These are phyloP conservation scores for Amanita jacksonii DNA, from an alignment of 768 basidiomycete species.

Conservation along the genomic window DNA sequence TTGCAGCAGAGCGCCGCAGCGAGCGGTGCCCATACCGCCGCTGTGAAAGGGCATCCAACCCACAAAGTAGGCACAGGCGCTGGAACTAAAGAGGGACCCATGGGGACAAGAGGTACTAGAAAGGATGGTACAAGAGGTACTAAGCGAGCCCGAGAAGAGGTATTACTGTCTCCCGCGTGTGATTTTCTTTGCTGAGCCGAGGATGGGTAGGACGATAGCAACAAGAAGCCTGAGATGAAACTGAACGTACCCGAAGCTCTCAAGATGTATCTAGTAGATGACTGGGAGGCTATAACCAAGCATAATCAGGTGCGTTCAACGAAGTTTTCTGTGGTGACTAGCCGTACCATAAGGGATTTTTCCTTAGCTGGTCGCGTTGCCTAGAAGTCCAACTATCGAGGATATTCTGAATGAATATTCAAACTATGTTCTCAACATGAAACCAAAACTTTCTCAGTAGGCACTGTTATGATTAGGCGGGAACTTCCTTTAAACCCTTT, in stretches of 20 bases:
- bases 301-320: slow-evolving; percentile 60
- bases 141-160: slow-evolving; percentile 70
- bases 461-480: slow-evolving; percentile 11
- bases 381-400: slow-evolving; percentile 69
- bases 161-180: slow-evolving; percentile 16
- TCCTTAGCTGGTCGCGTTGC: slow-evolving; percentile 70
- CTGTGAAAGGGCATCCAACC: slow-evolving; percentile 7
- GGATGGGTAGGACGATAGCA: slow-evolving; percentile 53
- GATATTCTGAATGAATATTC: slow-evolving; percentile 75
- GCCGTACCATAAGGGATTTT: too few species aligned
- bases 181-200: slow-evolving; percentile 1
- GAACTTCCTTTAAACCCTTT: not conserved
- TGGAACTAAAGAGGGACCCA: slow-evolving; percentile 19
- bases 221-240: slow-evolving; percentile 82
- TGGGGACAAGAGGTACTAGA: slow-evolving; percentile 26
- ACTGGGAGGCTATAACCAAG: slow-evolving; percentile 97
- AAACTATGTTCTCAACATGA: slow-evolving; percentile 40
- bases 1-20: slow-evolving; percentile 32
- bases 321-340: too few species aligned
- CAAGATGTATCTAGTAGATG: slow-evolving; percentile 86
- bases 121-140: slow-evolving; percentile 60
- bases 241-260: slow-evolving; percentile 83
- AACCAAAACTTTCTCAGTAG: slow-evolving; percentile 33
- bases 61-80: slow-evolving; percentile 13
- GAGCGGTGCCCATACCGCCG: slow-evolving; percentile 9